Evolutionary conservation across 495 filamentous ascomycete genomes (phyloP).

Genomic region (Aspergillus sparsus): DNA sequence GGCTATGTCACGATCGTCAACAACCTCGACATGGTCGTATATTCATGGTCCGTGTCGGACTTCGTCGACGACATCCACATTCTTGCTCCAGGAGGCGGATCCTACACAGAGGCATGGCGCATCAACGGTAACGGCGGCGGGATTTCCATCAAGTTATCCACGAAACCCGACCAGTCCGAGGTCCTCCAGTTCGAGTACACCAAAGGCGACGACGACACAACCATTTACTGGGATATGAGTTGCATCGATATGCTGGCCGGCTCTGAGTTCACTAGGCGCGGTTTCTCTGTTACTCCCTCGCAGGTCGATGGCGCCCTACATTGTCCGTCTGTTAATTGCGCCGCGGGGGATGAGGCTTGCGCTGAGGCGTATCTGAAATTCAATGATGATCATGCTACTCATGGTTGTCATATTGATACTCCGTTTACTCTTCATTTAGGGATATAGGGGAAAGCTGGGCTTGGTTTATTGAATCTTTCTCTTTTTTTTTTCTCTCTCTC

Average conservation of each 20-base stretch:
- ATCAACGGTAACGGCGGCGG: constrained; percentile 42
- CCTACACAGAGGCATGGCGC: constrained; percentile 36
- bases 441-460: not conserved
- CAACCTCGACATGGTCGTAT: constrained; percentile 34
- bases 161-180: constrained; percentile 27
- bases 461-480: not conserved
- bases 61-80: constrained; percentile 31
- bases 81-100: constrained; percentile 31
- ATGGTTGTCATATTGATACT: constrained; percentile 22
- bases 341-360: constrained; percentile 8
- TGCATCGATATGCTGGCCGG: constrained; percentile 22
- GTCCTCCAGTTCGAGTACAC: constrained; percentile 50
- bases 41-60: constrained; percentile 42
- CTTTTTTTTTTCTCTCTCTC: no score
- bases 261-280: constrained; percentile 22
- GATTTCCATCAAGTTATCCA: constrained; percentile 45
- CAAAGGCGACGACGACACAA: constrained; percentile 27
- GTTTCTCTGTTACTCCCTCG: constrained; percentile 22
- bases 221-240: constrained; percentile 47
- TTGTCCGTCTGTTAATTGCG: not conserved
- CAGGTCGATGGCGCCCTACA: not conserved
- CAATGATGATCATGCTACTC: constrained; percentile 23
- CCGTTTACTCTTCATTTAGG: constrained; percentile 14
- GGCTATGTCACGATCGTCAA: constrained; percentile 24
- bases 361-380: constrained; percentile 20